A percentile compares a stretch with the other conserved stretches of the same genome.
These are phyloP conservation scores for Phytophthora sansomeana DNA, from an alignment of 352 stramenopile genomes.

Conservation along the genomic window DNA sequence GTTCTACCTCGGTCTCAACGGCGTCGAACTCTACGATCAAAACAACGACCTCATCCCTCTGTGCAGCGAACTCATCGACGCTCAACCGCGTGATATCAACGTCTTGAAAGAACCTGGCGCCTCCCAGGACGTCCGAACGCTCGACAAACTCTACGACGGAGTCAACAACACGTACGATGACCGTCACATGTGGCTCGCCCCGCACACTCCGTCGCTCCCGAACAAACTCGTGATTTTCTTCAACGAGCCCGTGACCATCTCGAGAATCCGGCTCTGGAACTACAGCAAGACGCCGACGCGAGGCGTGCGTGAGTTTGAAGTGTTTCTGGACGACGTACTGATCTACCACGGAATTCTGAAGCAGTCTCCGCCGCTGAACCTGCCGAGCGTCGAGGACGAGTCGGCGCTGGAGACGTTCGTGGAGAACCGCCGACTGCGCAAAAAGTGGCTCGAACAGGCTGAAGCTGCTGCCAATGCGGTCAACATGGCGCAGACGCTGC, in stretches of 20 bases:
- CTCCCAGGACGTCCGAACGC: slow-evolving; percentile 64
- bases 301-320: slow-evolving; percentile 81
- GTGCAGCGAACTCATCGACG: slow-evolving; percentile 62
- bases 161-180: slow-evolving; percentile 83
- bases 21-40: slow-evolving; percentile 77
- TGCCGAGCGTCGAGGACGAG: slow-evolving; percentile 36
- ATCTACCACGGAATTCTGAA: slow-evolving; percentile 72
- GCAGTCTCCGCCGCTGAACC: slow-evolving; percentile 47
- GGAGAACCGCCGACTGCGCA: too few relatives aligned
- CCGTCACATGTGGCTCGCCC: slow-evolving; percentile 78
- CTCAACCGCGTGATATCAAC: slow-evolving; percentile 82
- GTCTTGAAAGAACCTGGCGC: slow-evolving; percentile 77
- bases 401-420: slow-evolving; percentile 1
- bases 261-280: slow-evolving; percentile 86
- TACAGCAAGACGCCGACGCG: slow-evolving; percentile 87
- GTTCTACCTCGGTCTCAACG: slow-evolving; percentile 85
- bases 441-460: too few relatives aligned
- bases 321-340: slow-evolving; percentile 87
- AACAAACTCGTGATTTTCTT: slow-evolving; percentile 86
- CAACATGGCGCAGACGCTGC: too few relatives aligned
- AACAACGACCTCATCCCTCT: slow-evolving; percentile 56
- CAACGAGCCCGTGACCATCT: slow-evolving; percentile 80
- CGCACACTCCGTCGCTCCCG: slow-evolving; percentile 60
- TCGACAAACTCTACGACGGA: slow-evolving; percentile 82
- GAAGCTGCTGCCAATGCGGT: too few relatives aligned